Percentiles rank a stretch among this genome's conserved stretches.
These are phyloP conservation scores for Protoeuglena noctilucae DNA, from an alignment of 139 green algal species.

Conservation along the genomic window DNA sequence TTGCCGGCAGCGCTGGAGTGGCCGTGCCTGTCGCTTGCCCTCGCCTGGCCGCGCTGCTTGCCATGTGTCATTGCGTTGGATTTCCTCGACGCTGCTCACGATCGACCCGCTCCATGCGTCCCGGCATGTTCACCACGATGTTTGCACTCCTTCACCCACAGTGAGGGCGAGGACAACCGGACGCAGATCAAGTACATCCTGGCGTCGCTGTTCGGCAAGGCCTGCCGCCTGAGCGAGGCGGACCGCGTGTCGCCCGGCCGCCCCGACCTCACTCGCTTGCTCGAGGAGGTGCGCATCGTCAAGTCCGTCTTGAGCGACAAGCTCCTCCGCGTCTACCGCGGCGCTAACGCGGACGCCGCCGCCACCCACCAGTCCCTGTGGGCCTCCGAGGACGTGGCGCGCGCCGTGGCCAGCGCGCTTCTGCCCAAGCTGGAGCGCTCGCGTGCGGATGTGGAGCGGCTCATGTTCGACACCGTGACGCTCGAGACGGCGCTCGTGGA, in stretches of 20 bases:
- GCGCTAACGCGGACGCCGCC: conserved; percentile 30
- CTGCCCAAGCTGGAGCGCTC: conserved; percentile 63
- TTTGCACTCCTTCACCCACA: conserved; percentile 3
- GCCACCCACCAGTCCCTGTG: conserved; percentile 51
- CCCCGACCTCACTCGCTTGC: too few species aligned
- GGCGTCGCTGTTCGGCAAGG: conserved; percentile 46
- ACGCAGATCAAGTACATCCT: conserved; percentile 42
- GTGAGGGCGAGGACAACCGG: background rate
- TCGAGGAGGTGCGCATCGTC: conserved; percentile 31
- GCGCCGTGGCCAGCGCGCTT: conserved; percentile 39
- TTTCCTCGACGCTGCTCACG: conserved; percentile 3
- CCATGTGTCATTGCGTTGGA: background rate
- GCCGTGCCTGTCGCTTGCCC: background rate
- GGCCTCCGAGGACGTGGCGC: conserved; percentile 34
- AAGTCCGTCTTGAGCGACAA: conserved; percentile 33
- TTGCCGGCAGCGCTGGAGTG: background rate
- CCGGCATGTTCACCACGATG: too few species aligned
- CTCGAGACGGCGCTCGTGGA: conserved; percentile 35
- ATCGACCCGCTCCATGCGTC: too few species aligned
- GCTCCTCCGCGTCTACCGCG: conserved; percentile 8
- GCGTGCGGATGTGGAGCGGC: conserved; percentile 29
- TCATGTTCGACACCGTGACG: conserved; percentile 58
- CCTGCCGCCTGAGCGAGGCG: conserved; percentile 24
- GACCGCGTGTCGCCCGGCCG: too few species aligned
- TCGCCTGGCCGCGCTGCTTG: background rate